Conservation (phyloP, 495 filamentous ascomycete genomes). For the Penicillium atrosanguineum region DNA sequence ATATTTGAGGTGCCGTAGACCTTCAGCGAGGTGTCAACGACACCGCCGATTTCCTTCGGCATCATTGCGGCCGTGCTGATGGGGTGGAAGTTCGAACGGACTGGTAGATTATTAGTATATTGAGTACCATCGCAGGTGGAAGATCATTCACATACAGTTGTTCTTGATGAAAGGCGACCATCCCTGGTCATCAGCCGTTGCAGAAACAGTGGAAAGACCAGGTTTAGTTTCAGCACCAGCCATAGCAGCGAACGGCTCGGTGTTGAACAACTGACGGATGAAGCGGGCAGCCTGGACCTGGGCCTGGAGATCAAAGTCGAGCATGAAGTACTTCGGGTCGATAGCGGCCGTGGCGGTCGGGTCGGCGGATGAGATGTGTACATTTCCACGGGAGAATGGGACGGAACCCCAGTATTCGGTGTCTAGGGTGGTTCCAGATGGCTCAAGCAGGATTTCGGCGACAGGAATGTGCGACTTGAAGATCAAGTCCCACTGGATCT, state of each 20-base stretch:
- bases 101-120: conserved; percentile 12
- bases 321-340: conserved; percentile 54
- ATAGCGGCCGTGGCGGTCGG: conserved; percentile 36
- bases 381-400: conserved; percentile 53
- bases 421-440: conserved; percentile 19
- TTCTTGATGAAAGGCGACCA: conserved; percentile 27
- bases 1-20: conserved; percentile 52
- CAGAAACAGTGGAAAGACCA: conserved; percentile 15
- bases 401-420: conserved; percentile 44
- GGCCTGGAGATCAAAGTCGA: conserved; percentile 48
- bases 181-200: conserved; percentile 14
- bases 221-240: conserved; percentile 19
- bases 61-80: conserved; percentile 55
- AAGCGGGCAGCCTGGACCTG: conserved; percentile 28
- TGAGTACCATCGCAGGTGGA: neutral
- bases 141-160: conserved; percentile 25
- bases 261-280: conserved; percentile 27
- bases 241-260: conserved; percentile 17
- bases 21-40: conserved; percentile 36
- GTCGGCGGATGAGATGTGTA: conserved; percentile 50
- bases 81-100: conserved; percentile 40
- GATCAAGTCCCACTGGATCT: conserved; percentile 23
- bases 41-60: conserved; percentile 53
- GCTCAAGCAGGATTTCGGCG: conserved; percentile 36
- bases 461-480: conserved; percentile 40